Evolutionary conservation across 2,329 filamentous ascomycete species (phyloP).

Genomic region (Taxawa tesnikishii): DNA sequence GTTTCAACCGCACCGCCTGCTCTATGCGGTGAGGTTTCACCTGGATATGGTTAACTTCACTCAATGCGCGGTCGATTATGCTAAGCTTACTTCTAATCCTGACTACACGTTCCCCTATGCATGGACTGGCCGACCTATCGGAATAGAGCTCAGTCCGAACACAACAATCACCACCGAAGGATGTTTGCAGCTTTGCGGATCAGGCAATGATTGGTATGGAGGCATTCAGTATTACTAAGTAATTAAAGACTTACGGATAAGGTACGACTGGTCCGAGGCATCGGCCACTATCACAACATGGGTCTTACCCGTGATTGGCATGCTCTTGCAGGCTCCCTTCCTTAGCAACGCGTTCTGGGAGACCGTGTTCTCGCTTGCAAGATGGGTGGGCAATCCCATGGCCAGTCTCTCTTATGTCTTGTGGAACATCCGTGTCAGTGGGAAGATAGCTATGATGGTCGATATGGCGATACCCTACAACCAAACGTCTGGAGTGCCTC

Average conservation of each 20-base stretch:
- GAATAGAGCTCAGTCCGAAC: slow-evolving; percentile 10
- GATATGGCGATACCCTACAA: slow-evolving; percentile 24
- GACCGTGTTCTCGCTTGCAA: slow-evolving; percentile 23
- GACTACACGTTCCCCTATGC: background rate
- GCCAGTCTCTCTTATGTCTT: slow-evolving; percentile 23
- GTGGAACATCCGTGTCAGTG: slow-evolving; percentile 28
- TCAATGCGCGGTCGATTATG: slow-evolving; percentile 3
- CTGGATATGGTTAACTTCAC: slow-evolving; percentile 5
- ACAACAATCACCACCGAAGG: slow-evolving; percentile 21
- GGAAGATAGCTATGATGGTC: slow-evolving; percentile 25
- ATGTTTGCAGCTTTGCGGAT: slow-evolving; percentile 22
- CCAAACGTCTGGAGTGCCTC: slow-evolving; percentile 11
- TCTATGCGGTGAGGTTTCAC: too few species aligned
- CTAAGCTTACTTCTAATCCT: background rate
- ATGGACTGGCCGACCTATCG: slow-evolving; percentile 10
- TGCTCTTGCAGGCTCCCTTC: slow-evolving; percentile 27
- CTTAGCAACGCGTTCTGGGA: slow-evolving; percentile 24
- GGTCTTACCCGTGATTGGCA: slow-evolving; percentile 26
- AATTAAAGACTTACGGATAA: too few species aligned
- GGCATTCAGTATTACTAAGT: too few species aligned
- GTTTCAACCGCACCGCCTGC: slow-evolving; percentile 1
- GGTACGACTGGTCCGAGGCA: slow-evolving; percentile 21
- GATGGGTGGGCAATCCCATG: slow-evolving; percentile 27
- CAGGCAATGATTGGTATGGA: slow-evolving; percentile 13
- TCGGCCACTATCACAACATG: slow-evolving; percentile 26